Percentiles rank a stretch among this genome's conserved stretches.
Evolutionary conservation across 2,329 filamentous ascomycete genomes (phyloP).

Genomic region (Pseudogymnoascus sp.): DNA sequence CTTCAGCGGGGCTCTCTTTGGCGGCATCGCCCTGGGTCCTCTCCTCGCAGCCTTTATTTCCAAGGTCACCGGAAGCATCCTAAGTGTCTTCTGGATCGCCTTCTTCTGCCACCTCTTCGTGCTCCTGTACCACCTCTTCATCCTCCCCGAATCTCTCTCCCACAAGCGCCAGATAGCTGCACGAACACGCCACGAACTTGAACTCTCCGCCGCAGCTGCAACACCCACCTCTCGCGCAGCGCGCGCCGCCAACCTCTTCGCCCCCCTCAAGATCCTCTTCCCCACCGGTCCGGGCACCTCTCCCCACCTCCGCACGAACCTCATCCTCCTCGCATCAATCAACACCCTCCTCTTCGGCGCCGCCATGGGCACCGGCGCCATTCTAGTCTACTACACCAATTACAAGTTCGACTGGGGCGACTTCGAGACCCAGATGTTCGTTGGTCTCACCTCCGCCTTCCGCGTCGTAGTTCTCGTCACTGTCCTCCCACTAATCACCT

Average conservation of each 20-base stretch:
- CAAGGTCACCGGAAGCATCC: conserved; percentile 62
- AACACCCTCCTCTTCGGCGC: conserved; percentile 79
- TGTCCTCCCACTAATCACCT: conserved; percentile 69
- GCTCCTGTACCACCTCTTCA: conserved; percentile 60
- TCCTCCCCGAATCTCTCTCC: conserved; percentile 80
- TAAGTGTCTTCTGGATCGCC: conserved; percentile 80
- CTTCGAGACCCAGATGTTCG: conserved; percentile 70
- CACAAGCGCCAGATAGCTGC: conserved; percentile 63
- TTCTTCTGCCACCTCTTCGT: conserved; percentile 67
- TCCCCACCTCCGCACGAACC: conserved; percentile 62
- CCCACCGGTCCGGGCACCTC: conserved; percentile 60
- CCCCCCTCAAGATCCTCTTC: conserved; percentile 69
- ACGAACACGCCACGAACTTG: conserved; percentile 52
- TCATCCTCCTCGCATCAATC: conserved; percentile 71
- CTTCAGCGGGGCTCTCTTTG: conserved; percentile 82
- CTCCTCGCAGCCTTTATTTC: conserved; percentile 74
- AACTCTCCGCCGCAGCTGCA: conserved; percentile 23
- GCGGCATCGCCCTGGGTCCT: conserved; percentile 81
- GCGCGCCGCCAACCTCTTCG: conserved; percentile 53
- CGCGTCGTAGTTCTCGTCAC: conserved; percentile 70
- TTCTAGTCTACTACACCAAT: conserved; percentile 77
- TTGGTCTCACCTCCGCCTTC: conserved; percentile 67
- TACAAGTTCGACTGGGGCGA: conserved; percentile 77
- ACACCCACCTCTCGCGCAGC: conserved; percentile 33
- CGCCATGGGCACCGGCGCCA: conserved; percentile 71